These are phyloP conservation scores for Coniochaeta hoffmannii DNA, from an alignment of 2,329 filamentous ascomycete genomes.

Conservation along the genomic window DNA sequence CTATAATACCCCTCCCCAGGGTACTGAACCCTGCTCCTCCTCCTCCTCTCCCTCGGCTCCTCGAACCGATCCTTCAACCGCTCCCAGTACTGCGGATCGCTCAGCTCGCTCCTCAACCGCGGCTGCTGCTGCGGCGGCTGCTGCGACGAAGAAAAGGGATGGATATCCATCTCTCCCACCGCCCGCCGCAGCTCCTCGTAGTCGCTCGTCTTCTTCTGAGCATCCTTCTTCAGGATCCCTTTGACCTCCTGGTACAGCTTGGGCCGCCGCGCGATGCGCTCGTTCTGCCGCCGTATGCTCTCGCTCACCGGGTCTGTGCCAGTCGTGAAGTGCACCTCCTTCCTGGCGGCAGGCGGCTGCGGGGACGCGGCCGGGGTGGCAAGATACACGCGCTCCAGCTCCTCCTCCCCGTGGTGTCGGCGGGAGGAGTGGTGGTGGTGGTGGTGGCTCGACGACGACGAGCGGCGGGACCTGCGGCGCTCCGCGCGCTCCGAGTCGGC, in stretches of 20 bases:
- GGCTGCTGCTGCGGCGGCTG: not conserved
- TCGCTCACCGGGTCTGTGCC: conserved; percentile 21
- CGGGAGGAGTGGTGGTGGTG: conserved; percentile 6
- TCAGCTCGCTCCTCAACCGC: conserved; percentile 9
- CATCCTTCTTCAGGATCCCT: conserved; percentile 22
- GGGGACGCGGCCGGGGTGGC: conserved; percentile 1
- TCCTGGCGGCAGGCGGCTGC: not conserved
- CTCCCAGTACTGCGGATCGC: conserved; percentile 8
- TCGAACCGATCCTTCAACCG: conserved; percentile 15
- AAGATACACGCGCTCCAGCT: conserved; percentile 3
- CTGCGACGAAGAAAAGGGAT: no score
- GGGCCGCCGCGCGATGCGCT: conserved; percentile 20
- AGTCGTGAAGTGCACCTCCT: conserved; percentile 3
- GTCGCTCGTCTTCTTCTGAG: conserved; percentile 5
- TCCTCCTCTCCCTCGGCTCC: conserved; percentile 12
- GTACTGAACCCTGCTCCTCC: conserved; percentile 17
- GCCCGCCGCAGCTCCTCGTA: conserved; percentile 14
- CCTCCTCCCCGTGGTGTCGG: no score
- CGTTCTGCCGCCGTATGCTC: conserved; percentile 23
- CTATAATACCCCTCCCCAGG: conserved; percentile 11
- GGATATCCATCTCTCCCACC: conserved; percentile 14
- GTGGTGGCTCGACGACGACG: conserved; percentile 7
- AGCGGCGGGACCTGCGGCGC: conserved; percentile 9
- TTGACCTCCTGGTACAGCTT: conserved; percentile 16
- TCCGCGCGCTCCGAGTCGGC: conserved; percentile 11